These are phyloP conservation scores for Aphanomyces astaci DNA, from an alignment of 352 stramenopile genomes.

Conservation along the genomic window DNA sequence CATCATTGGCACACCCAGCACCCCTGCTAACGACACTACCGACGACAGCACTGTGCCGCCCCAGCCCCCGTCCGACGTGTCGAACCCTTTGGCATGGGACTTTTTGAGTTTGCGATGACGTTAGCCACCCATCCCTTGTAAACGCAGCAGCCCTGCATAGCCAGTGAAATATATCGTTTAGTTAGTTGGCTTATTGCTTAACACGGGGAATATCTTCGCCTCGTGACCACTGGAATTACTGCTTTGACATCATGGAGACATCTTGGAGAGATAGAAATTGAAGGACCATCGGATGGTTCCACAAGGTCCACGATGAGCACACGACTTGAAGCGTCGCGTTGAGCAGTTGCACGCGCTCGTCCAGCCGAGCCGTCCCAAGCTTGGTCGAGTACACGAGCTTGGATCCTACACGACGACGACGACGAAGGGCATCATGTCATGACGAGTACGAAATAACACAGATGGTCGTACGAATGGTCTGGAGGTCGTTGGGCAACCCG, in stretches of 20 bases:
- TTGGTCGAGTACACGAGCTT: constrained; percentile 20
- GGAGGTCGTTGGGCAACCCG: constrained; percentile 7
- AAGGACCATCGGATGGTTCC: neutral
- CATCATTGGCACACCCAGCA: neutral
- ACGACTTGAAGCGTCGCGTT: constrained; percentile 15
- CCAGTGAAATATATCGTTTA: too few relatives aligned
- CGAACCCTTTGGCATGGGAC: neutral
- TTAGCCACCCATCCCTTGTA: neutral
- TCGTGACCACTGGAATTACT: neutral
- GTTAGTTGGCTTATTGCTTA: too few relatives aligned
- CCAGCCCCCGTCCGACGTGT: neutral
- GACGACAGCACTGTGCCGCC: neutral
- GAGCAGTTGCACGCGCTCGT: constrained; percentile 9
- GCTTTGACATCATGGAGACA: neutral
- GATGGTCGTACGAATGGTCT: constrained; percentile 18
- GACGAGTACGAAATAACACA: neutral
- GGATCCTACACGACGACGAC: too few relatives aligned
- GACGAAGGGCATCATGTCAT: too few relatives aligned
- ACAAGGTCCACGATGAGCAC: neutral
- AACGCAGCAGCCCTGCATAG: too few relatives aligned
- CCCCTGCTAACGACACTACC: neutral
- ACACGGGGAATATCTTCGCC: too few relatives aligned
- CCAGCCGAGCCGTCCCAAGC: neutral
- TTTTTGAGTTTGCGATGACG: neutral
- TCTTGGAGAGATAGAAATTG: constrained; percentile 1